Evolutionary conservation across 1,284 basidiomycete genomes (phyloP), one percentile per base, ranked within the genome.

Genomic region (Rhodotorula sp.): DNA sequence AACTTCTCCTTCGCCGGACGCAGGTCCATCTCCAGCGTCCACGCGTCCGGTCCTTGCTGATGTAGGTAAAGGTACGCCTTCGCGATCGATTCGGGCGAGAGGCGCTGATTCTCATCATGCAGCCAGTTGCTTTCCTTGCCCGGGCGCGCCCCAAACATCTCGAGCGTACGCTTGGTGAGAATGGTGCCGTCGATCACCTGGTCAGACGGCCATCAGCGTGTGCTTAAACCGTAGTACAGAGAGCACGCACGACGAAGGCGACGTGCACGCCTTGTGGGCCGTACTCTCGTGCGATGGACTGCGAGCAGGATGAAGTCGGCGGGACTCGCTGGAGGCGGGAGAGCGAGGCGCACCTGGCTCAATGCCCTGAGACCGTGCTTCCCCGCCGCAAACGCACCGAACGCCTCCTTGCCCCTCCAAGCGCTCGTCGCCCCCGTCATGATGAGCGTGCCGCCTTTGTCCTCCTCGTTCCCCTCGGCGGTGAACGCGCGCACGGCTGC

Each of bases 281-380:
- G 78, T 91, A 92, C 78, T 92, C 91, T 80, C 91, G 90, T 41
- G 87, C 87, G 79, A 92, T 81, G 70, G 89, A 90, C 83, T 92
- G 90, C 87, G 86, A 37, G 34, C 37, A 21, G 34, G n/a, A 5
- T 17, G 29, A 19, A 6, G n/a, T 61, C 12, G 46, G 58, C 36
- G 17, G 34, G 29, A 37, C 27, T 10, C 19, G 32, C 17, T 22
- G 8, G 4, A 37, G n/a, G 3, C 13, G 10, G 32, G 48, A 27
- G n/a, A 34, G 48, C 5, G 2, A 25, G 21, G 25, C 65, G 4
- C 17, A 72, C 71, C 57, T 72, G 67, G 25, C 63, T 67, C 60
- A 92, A 81, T 0, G 88, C 88, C 48, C 90, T 83, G 71, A 87
- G 70, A 3, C 85, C 90, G 69, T 86, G 86, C 81, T 91, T 92